Conservation (phyloP, 1,139 yeast genomes). For the Chernovozyma aurita region DNA sequence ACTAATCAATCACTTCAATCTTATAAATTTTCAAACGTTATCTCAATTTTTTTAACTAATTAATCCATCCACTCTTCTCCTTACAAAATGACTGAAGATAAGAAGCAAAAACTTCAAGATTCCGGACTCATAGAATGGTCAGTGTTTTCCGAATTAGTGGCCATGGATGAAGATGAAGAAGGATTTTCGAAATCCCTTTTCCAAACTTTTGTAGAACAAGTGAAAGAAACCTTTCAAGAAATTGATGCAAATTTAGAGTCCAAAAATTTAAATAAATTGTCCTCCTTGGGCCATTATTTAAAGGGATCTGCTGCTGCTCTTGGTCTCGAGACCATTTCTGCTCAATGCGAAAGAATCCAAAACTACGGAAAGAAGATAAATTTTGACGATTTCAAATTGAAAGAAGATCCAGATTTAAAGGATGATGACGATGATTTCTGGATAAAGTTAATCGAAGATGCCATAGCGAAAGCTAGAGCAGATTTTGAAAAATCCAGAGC, state of each 20-base stretch:
- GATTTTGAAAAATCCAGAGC: constrained; percentile 54
- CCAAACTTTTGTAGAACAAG: constrained; percentile 85
- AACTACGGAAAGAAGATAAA: constrained; percentile 66
- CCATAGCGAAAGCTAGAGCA: constrained; percentile 51
- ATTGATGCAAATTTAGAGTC: constrained; percentile 54
- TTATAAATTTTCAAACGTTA: too few relatives aligned
- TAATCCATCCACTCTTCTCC: background rate
- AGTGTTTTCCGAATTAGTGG: constrained; percentile 80
- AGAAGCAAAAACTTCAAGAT: constrained; percentile 33
- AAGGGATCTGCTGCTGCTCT: constrained; percentile 96
- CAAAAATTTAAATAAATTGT: constrained; percentile 55
- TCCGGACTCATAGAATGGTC: constrained; percentile 81
- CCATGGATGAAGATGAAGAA: constrained; percentile 93
- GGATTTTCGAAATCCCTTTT: constrained; percentile 77
- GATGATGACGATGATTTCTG: constrained; percentile 38
- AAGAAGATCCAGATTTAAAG: constrained; percentile 8
- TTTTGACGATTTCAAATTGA: constrained; percentile 33
- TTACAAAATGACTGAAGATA: background rate
- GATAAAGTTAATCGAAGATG: constrained; percentile 49
- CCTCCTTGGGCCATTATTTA: constrained; percentile 82
- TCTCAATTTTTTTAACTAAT: too few relatives aligned
- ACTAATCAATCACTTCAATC: too few relatives aligned
- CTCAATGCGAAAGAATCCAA: constrained; percentile 90
- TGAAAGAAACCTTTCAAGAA: constrained; percentile 69
- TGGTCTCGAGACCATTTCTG: constrained; percentile 76